These are phyloP conservation scores for Alnus rubra DNA, from an alignment of 306 rosid genomes.

Conservation along the genomic window DNA sequence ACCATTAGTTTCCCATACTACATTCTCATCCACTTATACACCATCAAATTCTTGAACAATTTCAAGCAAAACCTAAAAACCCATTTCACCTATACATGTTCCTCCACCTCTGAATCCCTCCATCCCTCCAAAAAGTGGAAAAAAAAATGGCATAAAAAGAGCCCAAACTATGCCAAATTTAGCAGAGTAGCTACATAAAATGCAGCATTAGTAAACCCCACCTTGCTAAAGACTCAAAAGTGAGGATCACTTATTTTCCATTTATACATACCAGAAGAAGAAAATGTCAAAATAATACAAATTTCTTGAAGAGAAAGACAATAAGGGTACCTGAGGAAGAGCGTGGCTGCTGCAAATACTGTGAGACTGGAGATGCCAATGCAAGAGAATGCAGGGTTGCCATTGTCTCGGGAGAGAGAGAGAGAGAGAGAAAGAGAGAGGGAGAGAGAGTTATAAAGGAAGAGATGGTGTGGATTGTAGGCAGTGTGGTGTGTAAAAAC, in stretches of 20 bases:
- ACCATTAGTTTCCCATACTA: not conserved
- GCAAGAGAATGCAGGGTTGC: conserved; percentile 78
- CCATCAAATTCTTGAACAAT: not conserved
- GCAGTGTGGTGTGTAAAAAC: conserved; percentile 54
- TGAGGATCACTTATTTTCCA: not conserved
- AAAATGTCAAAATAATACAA: not conserved
- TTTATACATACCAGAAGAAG: not conserved
- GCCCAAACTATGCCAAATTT: not conserved
- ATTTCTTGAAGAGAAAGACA: conserved; percentile 7
- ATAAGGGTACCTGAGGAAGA: conserved; percentile 47
- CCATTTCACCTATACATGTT: not conserved
- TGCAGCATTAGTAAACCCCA: conserved; percentile 9
- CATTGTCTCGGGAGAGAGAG: conserved; percentile 44
- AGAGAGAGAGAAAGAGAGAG: not conserved
- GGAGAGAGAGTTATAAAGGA: not conserved
- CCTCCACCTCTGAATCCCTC: not conserved
- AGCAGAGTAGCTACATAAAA: not conserved
- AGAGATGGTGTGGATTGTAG: conserved; percentile 50
- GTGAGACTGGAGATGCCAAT: conserved; percentile 60
- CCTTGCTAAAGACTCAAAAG: not conserved
- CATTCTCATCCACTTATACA: conserved; percentile 9
- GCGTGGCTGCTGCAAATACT: conserved; percentile 57
- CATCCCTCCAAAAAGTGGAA: not conserved
- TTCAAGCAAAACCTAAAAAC: conserved; percentile 7
- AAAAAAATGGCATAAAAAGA: not conserved